phyloP scores from a whole-genome alignment of 2,329 filamentous ascomycete genomes.

The Colletotrichum graminicola region DNA sequence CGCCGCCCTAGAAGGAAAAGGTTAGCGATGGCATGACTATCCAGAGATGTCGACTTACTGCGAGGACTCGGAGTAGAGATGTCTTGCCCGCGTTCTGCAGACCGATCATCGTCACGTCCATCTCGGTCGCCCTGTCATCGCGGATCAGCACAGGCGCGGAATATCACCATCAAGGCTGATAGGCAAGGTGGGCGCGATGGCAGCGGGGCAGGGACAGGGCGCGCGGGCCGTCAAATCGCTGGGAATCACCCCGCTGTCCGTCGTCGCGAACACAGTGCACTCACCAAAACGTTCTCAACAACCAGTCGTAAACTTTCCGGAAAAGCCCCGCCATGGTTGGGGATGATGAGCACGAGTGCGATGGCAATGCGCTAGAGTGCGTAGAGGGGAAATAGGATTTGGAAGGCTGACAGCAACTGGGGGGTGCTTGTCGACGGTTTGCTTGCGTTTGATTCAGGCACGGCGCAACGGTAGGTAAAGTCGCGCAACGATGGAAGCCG shows the following conservation, averaged over 20 bases:
- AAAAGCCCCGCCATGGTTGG: constrained; percentile 88
- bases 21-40: constrained; percentile 45
- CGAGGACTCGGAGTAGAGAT: constrained; percentile 90
- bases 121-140: constrained; percentile 89
- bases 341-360: constrained; percentile 45
- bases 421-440: constrained; percentile 1
- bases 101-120: constrained; percentile 99
- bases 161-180: constrained; percentile 13
- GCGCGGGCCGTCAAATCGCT: constrained; percentile 28
- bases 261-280: constrained; percentile 49
- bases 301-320: constrained; percentile 96
- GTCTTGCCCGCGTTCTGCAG: constrained; percentile 99
- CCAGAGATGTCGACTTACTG: constrained; percentile 73
- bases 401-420: neutral
- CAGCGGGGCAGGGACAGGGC: constrained; percentile 35
- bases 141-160: constrained; percentile 43
- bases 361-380: constrained; percentile 39
- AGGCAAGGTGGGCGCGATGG: constrained; percentile 26
- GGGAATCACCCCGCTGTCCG: constrained; percentile 28
- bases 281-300: constrained; percentile 97
- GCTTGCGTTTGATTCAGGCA: neutral
- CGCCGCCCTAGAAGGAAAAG: constrained; percentile 77
- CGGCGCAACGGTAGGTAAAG: constrained; percentile 17
- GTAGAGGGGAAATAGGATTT: constrained; percentile 1
- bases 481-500: constrained; percentile 39